Percentiles rank a stretch among this genome's conserved stretches.
Conservation (phyloP, 148 eudicot species). For the Dysphania ambrosioides region DNA sequence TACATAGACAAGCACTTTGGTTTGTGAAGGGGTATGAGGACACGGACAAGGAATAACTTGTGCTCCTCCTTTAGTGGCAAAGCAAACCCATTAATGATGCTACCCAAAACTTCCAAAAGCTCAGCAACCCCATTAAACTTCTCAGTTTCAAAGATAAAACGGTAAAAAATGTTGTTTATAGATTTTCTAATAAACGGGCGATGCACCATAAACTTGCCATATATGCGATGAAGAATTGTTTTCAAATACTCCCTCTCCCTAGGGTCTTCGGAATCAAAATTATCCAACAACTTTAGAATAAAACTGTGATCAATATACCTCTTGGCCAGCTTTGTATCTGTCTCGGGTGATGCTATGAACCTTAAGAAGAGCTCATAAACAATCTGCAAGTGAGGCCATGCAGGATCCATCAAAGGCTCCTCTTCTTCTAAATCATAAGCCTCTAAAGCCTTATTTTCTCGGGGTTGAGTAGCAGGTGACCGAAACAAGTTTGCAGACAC, state of each 20-base stretch:
- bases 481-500: slow-evolving; percentile 60
- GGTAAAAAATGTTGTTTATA: slow-evolving; percentile 78
- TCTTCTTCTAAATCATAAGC: slow-evolving; percentile 77
- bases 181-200: slow-evolving; percentile 82
- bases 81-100: slow-evolving; percentile 89
- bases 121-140: slow-evolving; percentile 89
- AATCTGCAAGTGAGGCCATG: slow-evolving; percentile 94
- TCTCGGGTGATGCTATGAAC: slow-evolving; percentile 82
- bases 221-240: slow-evolving; percentile 76
- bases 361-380: slow-evolving; percentile 78
- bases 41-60: slow-evolving; percentile 74
- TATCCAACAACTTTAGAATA: slow-evolving; percentile 63
- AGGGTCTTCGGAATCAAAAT: slow-evolving; percentile 86
- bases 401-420: slow-evolving; percentile 85
- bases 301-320: slow-evolving; percentile 76
- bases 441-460: slow-evolving; percentile 61
- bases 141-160: slow-evolving; percentile 82
- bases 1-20: slow-evolving; percentile 77
- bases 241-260: slow-evolving; percentile 86
- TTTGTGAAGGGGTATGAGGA: slow-evolving; percentile 81
- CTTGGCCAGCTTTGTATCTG: slow-evolving; percentile 84
- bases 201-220: slow-evolving; percentile 92
- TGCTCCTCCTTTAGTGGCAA: slow-evolving; percentile 93
- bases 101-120: slow-evolving; percentile 85
- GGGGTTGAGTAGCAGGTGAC: slow-evolving; percentile 60